phyloP scores from a whole-genome alignment of 495 filamentous ascomycete species.

The Penicillium dipodomyicola region DNA sequence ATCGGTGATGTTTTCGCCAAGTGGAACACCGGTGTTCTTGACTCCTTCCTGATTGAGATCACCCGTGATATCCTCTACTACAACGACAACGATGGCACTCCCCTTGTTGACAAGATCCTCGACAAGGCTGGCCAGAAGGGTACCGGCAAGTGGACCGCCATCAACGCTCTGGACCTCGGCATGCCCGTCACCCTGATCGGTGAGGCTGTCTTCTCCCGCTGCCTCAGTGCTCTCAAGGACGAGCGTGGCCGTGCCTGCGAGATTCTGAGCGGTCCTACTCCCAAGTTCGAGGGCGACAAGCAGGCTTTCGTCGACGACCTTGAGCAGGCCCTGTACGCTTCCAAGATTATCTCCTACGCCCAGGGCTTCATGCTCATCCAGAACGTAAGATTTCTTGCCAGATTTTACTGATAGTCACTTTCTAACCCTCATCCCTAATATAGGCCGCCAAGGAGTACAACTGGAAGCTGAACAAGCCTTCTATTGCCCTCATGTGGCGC shows the following conservation, averaged over 20 bases:
- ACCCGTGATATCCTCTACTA: conserved; percentile 96
- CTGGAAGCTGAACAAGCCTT: conserved; percentile 99
- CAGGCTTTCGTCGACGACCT: conserved; percentile 91
- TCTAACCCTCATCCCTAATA: conserved; percentile 4
- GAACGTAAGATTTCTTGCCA: conserved; percentile 60
- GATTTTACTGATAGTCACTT: not conserved
- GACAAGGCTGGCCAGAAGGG: conserved; percentile 99
- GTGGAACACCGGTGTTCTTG: conserved; percentile 98
- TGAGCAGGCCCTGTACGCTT: conserved; percentile 97
- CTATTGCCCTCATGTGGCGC: conserved; percentile 99
- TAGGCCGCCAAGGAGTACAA: conserved; percentile 90
- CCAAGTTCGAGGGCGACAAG: conserved; percentile 84
- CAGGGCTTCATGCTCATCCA: conserved; percentile 99
- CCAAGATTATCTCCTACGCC: conserved; percentile 99
- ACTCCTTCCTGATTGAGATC: conserved; percentile 99
- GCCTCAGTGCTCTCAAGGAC: conserved; percentile 87
- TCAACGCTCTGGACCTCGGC: conserved; percentile 96
- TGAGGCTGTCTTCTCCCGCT: conserved; percentile 93
- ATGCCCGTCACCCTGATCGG: conserved; percentile 99
- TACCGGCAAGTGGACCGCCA: conserved; percentile 99
- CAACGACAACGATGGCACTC: conserved; percentile 86
- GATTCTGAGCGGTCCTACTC: conserved; percentile 73
- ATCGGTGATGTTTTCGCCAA: conserved; percentile 90
- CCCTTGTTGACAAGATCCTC: conserved; percentile 97
- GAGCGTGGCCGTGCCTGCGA: conserved; percentile 83